Evolutionary conservation across 164 flowering plant genomes (phyloP), one percentile per base, ranked within the genome.

Genomic region (Macadamia integrifolia): DNA sequence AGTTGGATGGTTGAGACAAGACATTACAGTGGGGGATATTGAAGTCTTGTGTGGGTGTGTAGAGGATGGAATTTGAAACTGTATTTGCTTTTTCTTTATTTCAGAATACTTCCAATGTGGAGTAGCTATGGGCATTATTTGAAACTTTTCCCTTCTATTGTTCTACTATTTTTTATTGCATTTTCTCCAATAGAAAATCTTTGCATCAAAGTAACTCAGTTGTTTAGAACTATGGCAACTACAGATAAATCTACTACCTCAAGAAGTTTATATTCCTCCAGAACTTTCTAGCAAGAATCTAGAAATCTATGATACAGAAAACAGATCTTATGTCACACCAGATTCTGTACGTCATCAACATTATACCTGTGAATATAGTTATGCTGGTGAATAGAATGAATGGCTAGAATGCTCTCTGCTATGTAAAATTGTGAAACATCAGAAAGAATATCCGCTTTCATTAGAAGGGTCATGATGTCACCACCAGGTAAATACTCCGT

Each of bases 401-500:
- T 92, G 49, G 96, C 96, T 40, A 92, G 80, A 75, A 92, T 80
- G 80, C 96, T 85, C 81, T 92, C 96, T 48, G 91, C 98, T 60
- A 92, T 82, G 74, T 92, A 92, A 82, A 92, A 92, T 58, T 88
- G 84, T 29, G 96, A 85, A 76, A 88, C 91, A 77, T 87, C 98
- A 44, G 92, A 84, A 68, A 92, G 91, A 74, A 83, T 66, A 74
- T 89, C 89, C 76, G 86, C 88, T 73, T 93, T 89, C 96, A 92
- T 90, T 68, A 92, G 70, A 62, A 89, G 81, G 60, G 93, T 88
- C 96, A 92, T 89, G 64, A 92, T 84, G 78, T 92, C 98, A 73
- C 98, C 98, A 71, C 98, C 98, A 72, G 98, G 98, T 76, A 92
- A 78, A 83, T 92, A 92, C 80, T 92, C 98, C 98, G 89, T 92